Percentiles rank a stretch among this genome's conserved stretches.
These are phyloP conservation scores for Moesziomyces sp. DNA, from an alignment of 1,284 basidiomycete genomes.

Conservation along the genomic window DNA sequence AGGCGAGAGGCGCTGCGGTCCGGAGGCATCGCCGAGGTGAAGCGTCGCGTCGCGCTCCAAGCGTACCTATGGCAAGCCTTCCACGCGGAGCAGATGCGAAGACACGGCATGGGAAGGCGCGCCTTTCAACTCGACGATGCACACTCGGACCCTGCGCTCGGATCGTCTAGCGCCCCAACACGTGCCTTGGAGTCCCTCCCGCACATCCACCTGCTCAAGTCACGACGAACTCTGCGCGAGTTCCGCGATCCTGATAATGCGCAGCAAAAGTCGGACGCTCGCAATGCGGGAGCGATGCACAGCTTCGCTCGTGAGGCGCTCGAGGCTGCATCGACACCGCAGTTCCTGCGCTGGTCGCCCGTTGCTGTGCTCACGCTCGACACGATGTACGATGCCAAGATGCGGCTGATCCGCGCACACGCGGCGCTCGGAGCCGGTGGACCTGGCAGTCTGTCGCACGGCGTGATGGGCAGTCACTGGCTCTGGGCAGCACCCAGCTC, in stretches of 20 bases:
- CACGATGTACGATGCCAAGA: slow-evolving; percentile 36
- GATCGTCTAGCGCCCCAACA: not conserved
- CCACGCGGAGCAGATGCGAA: slow-evolving; percentile 54
- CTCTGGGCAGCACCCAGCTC: slow-evolving; percentile 46
- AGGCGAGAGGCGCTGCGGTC: slow-evolving; percentile 18
- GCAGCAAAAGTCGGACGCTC: slow-evolving; percentile 42
- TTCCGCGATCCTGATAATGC: slow-evolving; percentile 50
- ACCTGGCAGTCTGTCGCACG: slow-evolving; percentile 24
- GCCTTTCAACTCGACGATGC: slow-evolving; percentile 50
- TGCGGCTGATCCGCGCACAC: slow-evolving; percentile 48
- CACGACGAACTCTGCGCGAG: slow-evolving; percentile 31
- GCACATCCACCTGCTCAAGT: slow-evolving; percentile 42
- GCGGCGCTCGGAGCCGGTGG: slow-evolving; percentile 46
- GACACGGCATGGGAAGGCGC: slow-evolving; percentile 46
- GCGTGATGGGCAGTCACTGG: slow-evolving; percentile 57
- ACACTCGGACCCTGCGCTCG: slow-evolving; percentile 3
- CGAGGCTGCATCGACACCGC: slow-evolving; percentile 24
- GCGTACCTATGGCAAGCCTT: slow-evolving; percentile 57
- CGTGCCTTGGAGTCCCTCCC: slow-evolving; percentile 29
- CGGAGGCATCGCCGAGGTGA: slow-evolving; percentile 37
- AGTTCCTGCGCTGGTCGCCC: slow-evolving; percentile 27
- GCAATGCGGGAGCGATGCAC: slow-evolving; percentile 49
- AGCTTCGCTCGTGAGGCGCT: slow-evolving; percentile 39
- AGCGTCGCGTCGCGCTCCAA: slow-evolving; percentile 44
- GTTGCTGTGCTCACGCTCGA: slow-evolving; percentile 49